A percentile compares a stretch with the other conserved stretches of the same genome.
These are phyloP conservation scores for Byssothecium circinans DNA, from an alignment of 2,329 filamentous ascomycete species.

Conservation along the genomic window DNA sequence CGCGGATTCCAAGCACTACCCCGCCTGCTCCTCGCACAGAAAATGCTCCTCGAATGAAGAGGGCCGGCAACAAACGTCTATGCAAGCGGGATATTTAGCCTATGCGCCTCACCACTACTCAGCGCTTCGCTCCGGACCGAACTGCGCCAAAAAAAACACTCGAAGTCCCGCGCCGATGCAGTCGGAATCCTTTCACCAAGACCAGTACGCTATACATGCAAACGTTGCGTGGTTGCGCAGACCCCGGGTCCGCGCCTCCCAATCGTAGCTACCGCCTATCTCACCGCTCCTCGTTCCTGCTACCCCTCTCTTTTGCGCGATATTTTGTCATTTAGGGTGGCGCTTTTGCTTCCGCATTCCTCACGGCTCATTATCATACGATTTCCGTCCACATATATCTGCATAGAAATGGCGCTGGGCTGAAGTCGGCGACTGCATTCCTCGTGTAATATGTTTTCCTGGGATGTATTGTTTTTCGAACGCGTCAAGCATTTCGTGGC, in stretches of 20 bases:
- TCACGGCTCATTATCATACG: not conserved
- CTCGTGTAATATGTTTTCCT: not conserved
- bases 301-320: too few relatives aligned
- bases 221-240: not conserved
- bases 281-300: too few relatives aligned
- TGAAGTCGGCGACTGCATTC: not conserved
- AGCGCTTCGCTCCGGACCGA: slow-evolving; percentile 2
- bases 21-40: not conserved
- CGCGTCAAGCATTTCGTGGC: not conserved
- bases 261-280: too few relatives aligned
- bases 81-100: slow-evolving; percentile 8
- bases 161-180: not conserved
- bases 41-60: not conserved
- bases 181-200: not conserved
- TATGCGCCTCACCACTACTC: slow-evolving; percentile 1
- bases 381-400: not conserved
- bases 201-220: not conserved
- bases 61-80: not conserved
- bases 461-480: not conserved
- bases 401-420: not conserved
- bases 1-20: not conserved
- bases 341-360: not conserved
- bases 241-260: too few relatives aligned
- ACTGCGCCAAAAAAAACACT: not conserved
- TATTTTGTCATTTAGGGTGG: too few relatives aligned